A percentile compares a stretch with the other conserved stretches of the same genome.
Evolutionary conservation across 306 rosid genomes (phyloP).

Genomic region (Vigna unguiculata): DNA sequence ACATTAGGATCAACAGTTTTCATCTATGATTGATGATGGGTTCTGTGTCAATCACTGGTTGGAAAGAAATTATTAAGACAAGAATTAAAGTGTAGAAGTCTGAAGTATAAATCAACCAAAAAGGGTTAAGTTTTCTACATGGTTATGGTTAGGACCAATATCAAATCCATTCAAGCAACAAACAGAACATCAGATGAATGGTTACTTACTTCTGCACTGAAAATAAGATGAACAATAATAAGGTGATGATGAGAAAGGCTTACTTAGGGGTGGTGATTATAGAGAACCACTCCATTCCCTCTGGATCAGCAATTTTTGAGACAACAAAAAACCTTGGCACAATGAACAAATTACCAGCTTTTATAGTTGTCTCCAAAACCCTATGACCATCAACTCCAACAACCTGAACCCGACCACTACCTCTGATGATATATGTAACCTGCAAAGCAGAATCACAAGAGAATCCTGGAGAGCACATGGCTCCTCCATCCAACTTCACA

Average conservation of each 20-base stretch:
- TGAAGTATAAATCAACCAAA: not conserved
- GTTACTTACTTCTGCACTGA: not conserved
- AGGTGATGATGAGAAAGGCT: conserved; percentile 23
- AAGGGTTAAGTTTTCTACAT: not conserved
- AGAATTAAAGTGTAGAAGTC: not conserved
- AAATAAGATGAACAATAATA: not conserved
- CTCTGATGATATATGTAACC: conserved; percentile 81
- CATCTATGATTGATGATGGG: not conserved
- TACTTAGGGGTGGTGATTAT: conserved; percentile 82
- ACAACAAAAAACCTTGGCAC: conserved; percentile 90
- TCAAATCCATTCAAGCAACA: conserved; percentile 1
- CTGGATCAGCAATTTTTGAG: conserved; percentile 79
- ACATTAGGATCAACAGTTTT: not conserved
- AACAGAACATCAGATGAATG: not conserved
- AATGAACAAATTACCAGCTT: conserved; percentile 79
- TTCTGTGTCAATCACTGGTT: not conserved
- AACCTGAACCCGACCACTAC: conserved; percentile 76
- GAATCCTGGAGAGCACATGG: conserved; percentile 90
- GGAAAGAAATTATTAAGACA: not conserved
- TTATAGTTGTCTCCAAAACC: conserved; percentile 75
- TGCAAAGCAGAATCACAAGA: conserved; percentile 83
- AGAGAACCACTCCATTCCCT: conserved; percentile 92
- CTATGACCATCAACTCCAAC: conserved; percentile 77
- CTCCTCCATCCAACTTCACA: conserved; percentile 75
- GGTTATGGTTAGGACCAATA: not conserved